A percentile compares a stretch with the other conserved stretches of the same genome.
phyloP scores from a whole-genome alignment of 495 filamentous ascomycete genomes.

The Penicillium arizonense region DNA sequence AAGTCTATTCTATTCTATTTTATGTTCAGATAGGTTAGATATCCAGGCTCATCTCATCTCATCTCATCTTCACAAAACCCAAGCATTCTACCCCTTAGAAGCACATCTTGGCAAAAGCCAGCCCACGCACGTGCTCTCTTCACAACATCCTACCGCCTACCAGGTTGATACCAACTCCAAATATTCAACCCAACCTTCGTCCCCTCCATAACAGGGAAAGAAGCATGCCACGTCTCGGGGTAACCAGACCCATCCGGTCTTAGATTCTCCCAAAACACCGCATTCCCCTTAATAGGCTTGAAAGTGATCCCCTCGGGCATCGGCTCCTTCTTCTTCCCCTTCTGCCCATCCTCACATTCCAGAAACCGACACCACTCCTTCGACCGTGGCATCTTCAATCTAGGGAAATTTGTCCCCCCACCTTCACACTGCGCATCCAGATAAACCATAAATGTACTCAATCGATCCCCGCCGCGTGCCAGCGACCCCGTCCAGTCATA shows the following conservation, averaged over 20 bases:
- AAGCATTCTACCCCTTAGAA: background rate
- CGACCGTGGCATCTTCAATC: slow-evolving; percentile 39
- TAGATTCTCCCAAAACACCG: slow-evolving; percentile 77
- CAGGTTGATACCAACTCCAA: slow-evolving; percentile 57
- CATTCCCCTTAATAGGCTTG: slow-evolving; percentile 64
- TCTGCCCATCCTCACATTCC: slow-evolving; percentile 46
- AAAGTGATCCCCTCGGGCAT: slow-evolving; percentile 59
- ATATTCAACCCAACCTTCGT: slow-evolving; percentile 82
- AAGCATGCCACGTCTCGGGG: slow-evolving; percentile 66
- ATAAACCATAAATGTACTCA: slow-evolving; percentile 65
- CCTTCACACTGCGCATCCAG: slow-evolving; percentile 56
- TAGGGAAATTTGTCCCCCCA: slow-evolving; percentile 62
- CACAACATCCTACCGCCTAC: slow-evolving; percentile 1
- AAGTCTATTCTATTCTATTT: background rate
- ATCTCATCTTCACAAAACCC: background rate
- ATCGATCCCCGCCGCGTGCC: slow-evolving; percentile 40
- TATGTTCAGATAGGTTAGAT: slow-evolving; percentile 1
- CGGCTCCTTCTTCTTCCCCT: background rate
- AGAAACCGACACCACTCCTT: slow-evolving; percentile 57
- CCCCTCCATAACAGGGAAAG: slow-evolving; percentile 63
- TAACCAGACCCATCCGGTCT: slow-evolving; percentile 60
- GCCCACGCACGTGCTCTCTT: background rate
- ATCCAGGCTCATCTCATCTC: background rate
- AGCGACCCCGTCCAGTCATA: slow-evolving; percentile 55
- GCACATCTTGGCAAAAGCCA: background rate